These are phyloP conservation scores for Pichia cactophila DNA, from an alignment of 1,139 yeast species.

Conservation along the genomic window DNA sequence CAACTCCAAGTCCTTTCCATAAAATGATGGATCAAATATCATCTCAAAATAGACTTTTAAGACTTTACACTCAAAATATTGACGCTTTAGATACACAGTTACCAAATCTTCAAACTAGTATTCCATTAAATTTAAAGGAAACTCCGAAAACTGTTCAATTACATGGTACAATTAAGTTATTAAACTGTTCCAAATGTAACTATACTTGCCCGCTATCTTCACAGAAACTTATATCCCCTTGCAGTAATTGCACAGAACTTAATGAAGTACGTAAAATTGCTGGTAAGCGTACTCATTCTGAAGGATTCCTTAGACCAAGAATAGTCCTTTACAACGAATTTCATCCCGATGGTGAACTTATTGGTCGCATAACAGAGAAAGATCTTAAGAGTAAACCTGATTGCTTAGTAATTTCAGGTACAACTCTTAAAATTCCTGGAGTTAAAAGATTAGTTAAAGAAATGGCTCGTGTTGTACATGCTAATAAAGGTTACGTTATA, in stretches of 20 bases:
- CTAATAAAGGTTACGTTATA: constrained; percentile 47
- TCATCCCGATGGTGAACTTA: constrained; percentile 80
- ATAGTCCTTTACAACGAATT: constrained; percentile 80
- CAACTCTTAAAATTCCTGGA: constrained; percentile 81
- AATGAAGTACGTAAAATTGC: constrained; percentile 43
- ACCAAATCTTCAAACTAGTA: constrained; percentile 40
- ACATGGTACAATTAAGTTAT: constrained; percentile 67
- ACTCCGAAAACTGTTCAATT: constrained; percentile 59
- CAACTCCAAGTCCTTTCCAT: constrained; percentile 70
- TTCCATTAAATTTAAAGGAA: constrained; percentile 33
- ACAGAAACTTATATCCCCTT: constrained; percentile 35
- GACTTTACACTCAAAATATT: constrained; percentile 76
- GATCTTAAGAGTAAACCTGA: constrained; percentile 68
- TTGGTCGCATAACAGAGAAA: constrained; percentile 62
- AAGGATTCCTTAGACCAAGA: constrained; percentile 73
- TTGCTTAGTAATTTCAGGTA: constrained; percentile 75
- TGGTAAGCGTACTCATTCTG: constrained; percentile 69
- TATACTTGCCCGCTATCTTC: constrained; percentile 24
- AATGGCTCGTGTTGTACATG: constrained; percentile 59
- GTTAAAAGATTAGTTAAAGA: constrained; percentile 69
- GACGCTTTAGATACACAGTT: constrained; percentile 41
- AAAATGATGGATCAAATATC: constrained; percentile 51
- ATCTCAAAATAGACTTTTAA: constrained; percentile 51
- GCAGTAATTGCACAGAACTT: constrained; percentile 50
- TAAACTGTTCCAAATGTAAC: constrained; percentile 73